phyloP scores from a whole-genome alignment of 495 filamentous ascomycete genomes.

The Penicillium bovifimosum region DNA sequence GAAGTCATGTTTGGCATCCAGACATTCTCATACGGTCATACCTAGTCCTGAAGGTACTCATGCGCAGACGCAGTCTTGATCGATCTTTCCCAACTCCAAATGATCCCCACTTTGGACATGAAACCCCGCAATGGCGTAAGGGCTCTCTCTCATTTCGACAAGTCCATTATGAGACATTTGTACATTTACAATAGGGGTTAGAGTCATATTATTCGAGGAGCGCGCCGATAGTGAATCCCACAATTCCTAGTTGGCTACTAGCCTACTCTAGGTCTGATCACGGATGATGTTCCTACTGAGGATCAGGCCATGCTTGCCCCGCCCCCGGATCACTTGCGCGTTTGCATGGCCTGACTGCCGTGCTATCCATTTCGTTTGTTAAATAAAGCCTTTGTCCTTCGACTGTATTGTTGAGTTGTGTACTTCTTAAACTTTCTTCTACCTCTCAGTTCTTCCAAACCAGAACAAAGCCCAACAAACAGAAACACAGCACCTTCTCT shows the following conservation, averaged over 20 bases:
- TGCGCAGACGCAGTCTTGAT: too few relatives aligned
- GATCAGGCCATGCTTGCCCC: conserved; percentile 18
- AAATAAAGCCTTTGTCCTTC: neutral
- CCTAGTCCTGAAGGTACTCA: too few relatives aligned
- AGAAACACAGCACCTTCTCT: neutral
- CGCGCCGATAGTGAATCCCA: neutral
- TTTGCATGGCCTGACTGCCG: conserved; percentile 21
- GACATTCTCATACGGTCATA: too few relatives aligned
- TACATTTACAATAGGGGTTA: too few relatives aligned
- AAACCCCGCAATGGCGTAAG: conserved; percentile 26
- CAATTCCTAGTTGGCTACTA: neutral
- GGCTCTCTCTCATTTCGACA: conserved; percentile 4
- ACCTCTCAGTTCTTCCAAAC: too few relatives aligned
- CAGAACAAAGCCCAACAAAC: neutral
- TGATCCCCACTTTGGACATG: neutral
- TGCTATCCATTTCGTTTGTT: neutral
- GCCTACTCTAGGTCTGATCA: conserved; percentile 4
- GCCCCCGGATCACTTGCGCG: conserved; percentile 18
- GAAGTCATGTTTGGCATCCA: too few relatives aligned
- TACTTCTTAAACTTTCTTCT: neutral
- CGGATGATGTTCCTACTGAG: conserved; percentile 6
- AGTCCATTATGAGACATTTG: neutral
- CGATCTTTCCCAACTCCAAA: too few relatives aligned
- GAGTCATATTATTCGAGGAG: neutral
- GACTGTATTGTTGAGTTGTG: too few relatives aligned